phyloP scores from a whole-genome alignment of 2,329 filamentous ascomycete species.

The Fusarium coicis region DNA sequence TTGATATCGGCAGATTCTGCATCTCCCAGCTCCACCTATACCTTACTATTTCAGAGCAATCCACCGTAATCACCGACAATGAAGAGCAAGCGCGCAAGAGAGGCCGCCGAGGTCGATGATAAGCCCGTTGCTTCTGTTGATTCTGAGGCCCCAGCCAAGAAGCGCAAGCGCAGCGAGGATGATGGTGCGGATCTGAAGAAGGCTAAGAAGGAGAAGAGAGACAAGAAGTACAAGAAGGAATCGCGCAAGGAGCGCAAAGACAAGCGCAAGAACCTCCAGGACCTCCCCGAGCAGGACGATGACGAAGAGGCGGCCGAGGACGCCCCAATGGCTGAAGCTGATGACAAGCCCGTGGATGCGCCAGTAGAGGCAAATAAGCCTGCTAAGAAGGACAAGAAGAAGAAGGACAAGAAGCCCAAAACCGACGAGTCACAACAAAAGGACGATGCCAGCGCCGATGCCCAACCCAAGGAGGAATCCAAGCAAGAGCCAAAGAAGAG shows the following conservation, averaged over 20 bases:
- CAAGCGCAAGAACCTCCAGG: constrained; percentile 52
- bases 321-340: constrained; percentile 40
- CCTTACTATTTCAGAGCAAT: background rate
- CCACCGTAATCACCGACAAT: constrained; percentile 21
- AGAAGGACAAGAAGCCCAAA: constrained; percentile 44
- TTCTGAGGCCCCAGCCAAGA: constrained; percentile 46
- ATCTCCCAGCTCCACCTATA: background rate
- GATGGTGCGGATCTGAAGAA: constrained; percentile 45
- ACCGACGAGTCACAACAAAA: constrained; percentile 32
- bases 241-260: constrained; percentile 55
- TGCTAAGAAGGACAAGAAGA: constrained; percentile 44
- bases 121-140: constrained; percentile 37
- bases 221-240: constrained; percentile 49
- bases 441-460: constrained; percentile 29
- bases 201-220: constrained; percentile 51
- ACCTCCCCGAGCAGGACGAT: constrained; percentile 50
- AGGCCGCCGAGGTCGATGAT: constrained; percentile 46
- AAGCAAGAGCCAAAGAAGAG: constrained; percentile 49
- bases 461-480: constrained; percentile 43
- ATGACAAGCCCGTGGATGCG: constrained; percentile 30
- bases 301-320: constrained; percentile 39
- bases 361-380: constrained; percentile 36
- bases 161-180: constrained; percentile 51
- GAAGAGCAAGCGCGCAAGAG: constrained; percentile 55
- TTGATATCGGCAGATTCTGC: constrained; percentile 16